Base-by-base conservation (phyloP, 2,329 filamentous ascomycete species). In the Penicillium sp. region DNA sequence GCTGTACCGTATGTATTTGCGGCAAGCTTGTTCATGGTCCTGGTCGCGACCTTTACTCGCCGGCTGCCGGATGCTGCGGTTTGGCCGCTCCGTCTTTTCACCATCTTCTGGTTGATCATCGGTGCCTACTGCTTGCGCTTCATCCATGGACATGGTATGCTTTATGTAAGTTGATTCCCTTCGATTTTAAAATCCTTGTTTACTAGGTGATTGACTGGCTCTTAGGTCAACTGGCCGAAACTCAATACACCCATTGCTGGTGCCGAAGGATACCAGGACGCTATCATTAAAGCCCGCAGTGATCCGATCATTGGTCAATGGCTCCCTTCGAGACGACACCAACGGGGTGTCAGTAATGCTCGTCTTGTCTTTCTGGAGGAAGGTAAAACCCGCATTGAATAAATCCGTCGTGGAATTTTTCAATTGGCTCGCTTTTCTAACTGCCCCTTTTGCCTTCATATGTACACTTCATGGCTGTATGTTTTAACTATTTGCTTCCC, bases 341-440 rank as follows among this genome's bases (percentile, higher is more conserved):
- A 96, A 75, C 83, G 93, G 16, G 91, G 92, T 3, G 84, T 91
- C 60, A 96, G 91, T 77, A 90, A 90, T 63, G 88, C 89, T 44
- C 83, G 91, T 60, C 88, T 96, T 66, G 84, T 91, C 31, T 95
- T 89, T 66, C 86, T 96, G 53, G 95, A 99, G 75, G 95, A 99
- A 77, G 95, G 95, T 52, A 99, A 99, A 84, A 99, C 97, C 84
- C 90, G 95, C 73, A 96, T 96, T 70, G 95, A 99, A 63, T 80
- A 73, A 60, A 57, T 48, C 46, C 21, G 21, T 16, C 41, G 39
- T 19, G 27, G 43, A 41, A 33, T 21, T 3, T 2, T 37, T 7
- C 22, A 6, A 9, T 29, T 50, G 24, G 19, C 22, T n/a, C 43
- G 33, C 39, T 43, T 22, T 10, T 24, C 37, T 44, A 33, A 37